Conservation (phyloP, 805 yeast species). For the Kluyveromyces nonfermentans region DNA sequence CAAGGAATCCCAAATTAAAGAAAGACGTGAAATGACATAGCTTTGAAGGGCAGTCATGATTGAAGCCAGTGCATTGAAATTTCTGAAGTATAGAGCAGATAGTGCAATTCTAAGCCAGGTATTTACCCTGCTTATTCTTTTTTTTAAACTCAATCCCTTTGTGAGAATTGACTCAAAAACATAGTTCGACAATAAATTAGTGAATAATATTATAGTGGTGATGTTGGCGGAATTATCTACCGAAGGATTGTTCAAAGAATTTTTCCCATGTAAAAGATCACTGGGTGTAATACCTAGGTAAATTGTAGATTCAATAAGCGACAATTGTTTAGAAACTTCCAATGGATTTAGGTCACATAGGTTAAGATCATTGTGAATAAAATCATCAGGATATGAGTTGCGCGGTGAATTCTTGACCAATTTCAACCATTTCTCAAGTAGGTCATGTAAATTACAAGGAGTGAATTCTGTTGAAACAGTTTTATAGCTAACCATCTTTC, state of each 20-base stretch:
- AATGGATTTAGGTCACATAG: slow-evolving; percentile 48
- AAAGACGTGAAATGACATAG: slow-evolving; percentile 55
- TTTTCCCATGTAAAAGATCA: slow-evolving; percentile 59
- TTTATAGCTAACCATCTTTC: slow-evolving; percentile 36
- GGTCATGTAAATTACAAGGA: neutral
- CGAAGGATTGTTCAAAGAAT: slow-evolving; percentile 48
- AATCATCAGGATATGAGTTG: slow-evolving; percentile 2
- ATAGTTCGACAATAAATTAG: slow-evolving; percentile 63
- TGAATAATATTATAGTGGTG: slow-evolving; percentile 50
- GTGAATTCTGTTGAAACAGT: neutral
- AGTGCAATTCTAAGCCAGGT: slow-evolving; percentile 69
- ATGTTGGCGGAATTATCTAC: slow-evolving; percentile 56
- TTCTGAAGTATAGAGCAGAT: slow-evolving; percentile 62
- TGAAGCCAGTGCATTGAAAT: slow-evolving; percentile 72
- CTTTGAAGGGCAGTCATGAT: slow-evolving; percentile 70
- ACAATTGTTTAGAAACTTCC: slow-evolving; percentile 69
- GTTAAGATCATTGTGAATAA: slow-evolving; percentile 13
- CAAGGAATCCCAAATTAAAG: slow-evolving; percentile 49
- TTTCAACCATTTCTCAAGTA: slow-evolving; percentile 2
- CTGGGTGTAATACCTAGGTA: slow-evolving; percentile 55
- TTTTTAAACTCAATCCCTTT: slow-evolving; percentile 37
- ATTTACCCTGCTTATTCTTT: slow-evolving; percentile 46
- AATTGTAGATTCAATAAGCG: slow-evolving; percentile 59
- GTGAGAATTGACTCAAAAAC: slow-evolving; percentile 61
- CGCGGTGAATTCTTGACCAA: neutral